These are phyloP conservation scores for Lodderomyces jiufengensis DNA, from an alignment of 1,139 yeast species.

Conservation along the genomic window DNA sequence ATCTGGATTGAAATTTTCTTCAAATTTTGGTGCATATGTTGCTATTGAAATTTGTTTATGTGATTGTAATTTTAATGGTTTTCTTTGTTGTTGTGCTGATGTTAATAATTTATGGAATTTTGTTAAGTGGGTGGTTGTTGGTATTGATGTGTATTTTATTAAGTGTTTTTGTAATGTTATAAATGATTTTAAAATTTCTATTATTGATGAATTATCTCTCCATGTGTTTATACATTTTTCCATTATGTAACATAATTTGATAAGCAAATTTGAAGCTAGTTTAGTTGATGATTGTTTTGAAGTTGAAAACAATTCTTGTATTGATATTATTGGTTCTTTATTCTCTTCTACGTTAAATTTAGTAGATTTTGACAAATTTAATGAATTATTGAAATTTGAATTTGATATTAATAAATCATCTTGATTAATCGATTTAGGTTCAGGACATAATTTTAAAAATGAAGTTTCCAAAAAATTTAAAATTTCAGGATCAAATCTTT, in stretches of 20 bases:
- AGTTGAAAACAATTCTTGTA: slow-evolving; percentile 4
- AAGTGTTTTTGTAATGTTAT: slow-evolving; percentile 33
- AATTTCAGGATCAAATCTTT: slow-evolving; percentile 81
- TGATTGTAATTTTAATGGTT: slow-evolving; percentile 79
- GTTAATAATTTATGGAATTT: slow-evolving; percentile 46
- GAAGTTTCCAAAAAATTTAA: slow-evolving; percentile 55
- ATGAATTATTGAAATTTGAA: background rate
- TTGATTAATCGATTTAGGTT: slow-evolving; percentile 24
- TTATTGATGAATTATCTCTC: slow-evolving; percentile 62
- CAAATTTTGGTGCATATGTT: slow-evolving; percentile 85
- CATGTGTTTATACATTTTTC: slow-evolving; percentile 43
- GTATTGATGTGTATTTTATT: slow-evolving; percentile 29
- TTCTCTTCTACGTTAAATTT: background rate
- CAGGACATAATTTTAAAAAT: slow-evolving; percentile 45
- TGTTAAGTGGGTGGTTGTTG: slow-evolving; percentile 10
- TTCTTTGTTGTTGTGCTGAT: slow-evolving; percentile 46
- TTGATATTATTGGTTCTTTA: too few relatives aligned
- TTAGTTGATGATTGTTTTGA: slow-evolving; percentile 2
- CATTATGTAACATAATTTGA: slow-evolving; percentile 23
- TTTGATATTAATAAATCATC: background rate
- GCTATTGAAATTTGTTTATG: slow-evolving; percentile 85
- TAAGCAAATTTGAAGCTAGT: slow-evolving; percentile 12
- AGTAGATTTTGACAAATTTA: slow-evolving; percentile 2
- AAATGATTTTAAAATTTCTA: slow-evolving; percentile 48
- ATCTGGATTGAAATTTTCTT: slow-evolving; percentile 94